These are phyloP conservation scores for Coemansia sp. DNA, from an alignment of 192 early-diverging fungal genomes.

Conservation along the genomic window DNA sequence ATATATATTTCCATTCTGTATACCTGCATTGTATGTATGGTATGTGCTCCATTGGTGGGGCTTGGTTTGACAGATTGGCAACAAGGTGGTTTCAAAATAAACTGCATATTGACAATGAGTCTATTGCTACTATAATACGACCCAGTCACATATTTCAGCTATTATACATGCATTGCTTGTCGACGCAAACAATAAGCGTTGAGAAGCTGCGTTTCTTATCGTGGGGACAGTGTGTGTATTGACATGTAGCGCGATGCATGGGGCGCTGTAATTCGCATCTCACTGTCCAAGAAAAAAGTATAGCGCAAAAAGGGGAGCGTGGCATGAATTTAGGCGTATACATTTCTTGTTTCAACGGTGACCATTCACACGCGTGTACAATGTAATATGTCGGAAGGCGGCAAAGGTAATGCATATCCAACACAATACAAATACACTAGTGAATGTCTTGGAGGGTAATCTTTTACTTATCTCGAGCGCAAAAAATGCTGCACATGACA, in stretches of 20 bases:
- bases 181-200: background rate
- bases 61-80: background rate
- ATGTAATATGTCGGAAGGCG: background rate
- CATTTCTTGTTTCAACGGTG: background rate
- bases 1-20: background rate
- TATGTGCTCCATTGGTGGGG: background rate
- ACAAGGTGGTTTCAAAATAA: background rate
- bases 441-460: background rate
- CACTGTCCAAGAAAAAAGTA: background rate
- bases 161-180: background rate
- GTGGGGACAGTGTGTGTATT: background rate
- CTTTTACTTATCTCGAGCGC: background rate
- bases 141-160: background rate
- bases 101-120: background rate
- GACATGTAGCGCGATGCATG: conserved; percentile 1
- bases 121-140: background rate
- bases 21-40: background rate
- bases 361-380: background rate
- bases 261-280: background rate
- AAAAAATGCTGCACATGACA: background rate
- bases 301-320: background rate
- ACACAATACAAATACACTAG: background rate
- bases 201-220: background rate
- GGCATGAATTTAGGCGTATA: background rate
- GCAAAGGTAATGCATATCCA: conserved; percentile 1